Conservation (phyloP, 805 yeast genomes). For the Starmerella davenportii region DNA sequence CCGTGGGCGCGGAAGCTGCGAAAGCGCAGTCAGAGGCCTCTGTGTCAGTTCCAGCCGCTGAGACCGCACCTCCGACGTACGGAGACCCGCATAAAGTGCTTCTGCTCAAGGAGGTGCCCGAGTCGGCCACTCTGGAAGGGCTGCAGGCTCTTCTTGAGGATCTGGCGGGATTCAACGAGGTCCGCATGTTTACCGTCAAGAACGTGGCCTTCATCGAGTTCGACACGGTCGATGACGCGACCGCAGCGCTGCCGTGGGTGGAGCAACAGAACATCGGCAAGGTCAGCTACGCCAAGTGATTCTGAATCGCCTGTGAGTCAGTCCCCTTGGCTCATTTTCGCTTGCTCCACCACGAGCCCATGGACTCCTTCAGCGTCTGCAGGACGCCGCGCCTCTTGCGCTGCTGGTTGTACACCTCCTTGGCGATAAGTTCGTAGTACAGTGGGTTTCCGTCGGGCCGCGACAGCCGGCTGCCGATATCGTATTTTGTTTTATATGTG, state of each 20-base stretch:
- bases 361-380: neutral
- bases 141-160: conserved; percentile 32
- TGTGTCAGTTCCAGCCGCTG: neutral
- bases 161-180: conserved; percentile 44
- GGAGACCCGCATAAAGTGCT: conserved; percentile 44
- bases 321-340: too few relatives aligned
- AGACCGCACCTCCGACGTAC: neutral
- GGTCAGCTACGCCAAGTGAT: conserved; percentile 12
- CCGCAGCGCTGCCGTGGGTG: conserved; percentile 3
- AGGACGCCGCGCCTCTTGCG: neutral
- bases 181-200: conserved; percentile 47
- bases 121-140: conserved; percentile 25
- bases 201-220: conserved; percentile 72
- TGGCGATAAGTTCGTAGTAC: conserved; percentile 53
- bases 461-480: conserved; percentile 35
- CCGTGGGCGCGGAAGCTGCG: neutral
- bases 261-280: conserved; percentile 3
- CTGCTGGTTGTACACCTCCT: conserved; percentile 30
- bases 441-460: conserved; percentile 73
- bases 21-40: neutral
- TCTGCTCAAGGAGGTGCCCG: conserved; percentile 48
- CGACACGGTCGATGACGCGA: conserved; percentile 17
- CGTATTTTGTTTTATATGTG: conserved; percentile 14
- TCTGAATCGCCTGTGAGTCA: neutral
- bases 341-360: neutral